Percentiles rank a stretch among this genome's conserved stretches.
Conservation (phyloP, 352 stramenopile species). For the Pythium insidiosum region DNA sequence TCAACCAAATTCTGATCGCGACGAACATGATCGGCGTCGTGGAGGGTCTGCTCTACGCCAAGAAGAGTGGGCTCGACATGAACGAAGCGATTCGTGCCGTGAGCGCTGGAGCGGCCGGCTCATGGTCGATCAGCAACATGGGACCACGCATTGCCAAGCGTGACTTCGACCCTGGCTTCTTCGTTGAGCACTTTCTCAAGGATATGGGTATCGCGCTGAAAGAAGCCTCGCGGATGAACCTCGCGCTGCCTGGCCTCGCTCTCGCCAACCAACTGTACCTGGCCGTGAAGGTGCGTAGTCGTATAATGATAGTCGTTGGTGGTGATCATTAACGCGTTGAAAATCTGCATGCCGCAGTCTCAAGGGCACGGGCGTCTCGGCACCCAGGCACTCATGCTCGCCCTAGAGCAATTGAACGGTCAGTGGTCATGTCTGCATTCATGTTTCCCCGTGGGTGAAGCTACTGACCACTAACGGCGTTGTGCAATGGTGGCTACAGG, state of each 20-base stretch:
- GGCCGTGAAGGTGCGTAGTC: slow-evolving; percentile 51
- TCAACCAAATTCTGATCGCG: slow-evolving; percentile 88
- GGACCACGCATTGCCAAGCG: slow-evolving; percentile 83
- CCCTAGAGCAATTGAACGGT: slow-evolving; percentile 85
- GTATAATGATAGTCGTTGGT: neutral
- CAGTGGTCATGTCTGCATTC: neutral
- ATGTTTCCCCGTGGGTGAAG: neutral
- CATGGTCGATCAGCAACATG: slow-evolving; percentile 88
- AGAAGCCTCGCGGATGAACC: slow-evolving; percentile 78
- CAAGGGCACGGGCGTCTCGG: slow-evolving; percentile 74
- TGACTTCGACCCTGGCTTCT: slow-evolving; percentile 86
- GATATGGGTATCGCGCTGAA: slow-evolving; percentile 88
- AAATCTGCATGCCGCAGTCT: slow-evolving; percentile 27
- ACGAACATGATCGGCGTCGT: slow-evolving; percentile 88
- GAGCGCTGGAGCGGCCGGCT: slow-evolving; percentile 77
- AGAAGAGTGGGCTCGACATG: slow-evolving; percentile 82
- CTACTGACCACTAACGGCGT: too few relatives aligned
- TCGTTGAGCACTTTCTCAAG: slow-evolving; percentile 90
- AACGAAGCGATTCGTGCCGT: slow-evolving; percentile 83
- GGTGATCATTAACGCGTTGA: neutral
- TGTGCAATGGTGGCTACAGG: too few relatives aligned
- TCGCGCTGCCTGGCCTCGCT: slow-evolving; percentile 77
- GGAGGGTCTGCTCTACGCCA: slow-evolving; percentile 84
- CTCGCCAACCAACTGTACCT: slow-evolving; percentile 85
- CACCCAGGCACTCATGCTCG: slow-evolving; percentile 83